Conservation (phyloP, 164 flowering plant species). For the Annona cherimola region DNA sequence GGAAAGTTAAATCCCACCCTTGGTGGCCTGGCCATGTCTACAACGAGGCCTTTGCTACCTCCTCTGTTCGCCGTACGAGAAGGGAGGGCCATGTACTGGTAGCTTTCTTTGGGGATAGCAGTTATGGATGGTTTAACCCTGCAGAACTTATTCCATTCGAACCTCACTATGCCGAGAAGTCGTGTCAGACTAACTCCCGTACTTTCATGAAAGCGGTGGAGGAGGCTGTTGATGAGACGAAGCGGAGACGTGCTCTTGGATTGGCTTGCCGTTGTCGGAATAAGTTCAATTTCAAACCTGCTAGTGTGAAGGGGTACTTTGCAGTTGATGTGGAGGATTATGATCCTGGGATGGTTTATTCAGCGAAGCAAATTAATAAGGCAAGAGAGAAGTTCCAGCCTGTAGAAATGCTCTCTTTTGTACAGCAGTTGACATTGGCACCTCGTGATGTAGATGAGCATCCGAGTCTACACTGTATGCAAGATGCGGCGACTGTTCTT, state of each 20-base stretch:
- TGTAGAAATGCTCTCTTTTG: conserved; percentile 41
- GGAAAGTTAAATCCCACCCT: conserved; percentile 96
- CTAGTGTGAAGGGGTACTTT: conserved; percentile 52
- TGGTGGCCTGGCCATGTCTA: conserved; percentile 99
- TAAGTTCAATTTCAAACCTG: conserved; percentile 49
- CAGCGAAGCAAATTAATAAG: conserved; percentile 50
- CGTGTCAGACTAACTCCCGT: conserved; percentile 52
- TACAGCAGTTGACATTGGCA: conserved; percentile 49
- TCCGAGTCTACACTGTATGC: conserved; percentile 34
- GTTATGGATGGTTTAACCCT: conserved; percentile 96
- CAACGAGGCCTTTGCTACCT: conserved; percentile 68
- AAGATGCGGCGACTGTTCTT: conserved; percentile 47
- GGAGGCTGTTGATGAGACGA: conserved; percentile 80
- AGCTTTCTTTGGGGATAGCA: conserved; percentile 95
- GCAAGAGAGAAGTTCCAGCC: conserved; percentile 67
- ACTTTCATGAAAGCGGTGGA: conserved; percentile 80
- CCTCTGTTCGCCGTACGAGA: conserved; percentile 54
- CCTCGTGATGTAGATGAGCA: conserved; percentile 33
- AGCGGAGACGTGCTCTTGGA: conserved; percentile 69
- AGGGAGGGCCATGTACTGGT: conserved; percentile 78
- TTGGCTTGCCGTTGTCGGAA: conserved; percentile 72
- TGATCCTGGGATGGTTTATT: conserved; percentile 62
- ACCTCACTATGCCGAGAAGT: conserved; percentile 61
- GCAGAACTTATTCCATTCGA: conserved; percentile 82
- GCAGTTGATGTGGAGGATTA: conserved; percentile 70